phyloP scores from a whole-genome alignment of 2,329 filamentous ascomycete genomes.

The Fusarium falciforme region DNA sequence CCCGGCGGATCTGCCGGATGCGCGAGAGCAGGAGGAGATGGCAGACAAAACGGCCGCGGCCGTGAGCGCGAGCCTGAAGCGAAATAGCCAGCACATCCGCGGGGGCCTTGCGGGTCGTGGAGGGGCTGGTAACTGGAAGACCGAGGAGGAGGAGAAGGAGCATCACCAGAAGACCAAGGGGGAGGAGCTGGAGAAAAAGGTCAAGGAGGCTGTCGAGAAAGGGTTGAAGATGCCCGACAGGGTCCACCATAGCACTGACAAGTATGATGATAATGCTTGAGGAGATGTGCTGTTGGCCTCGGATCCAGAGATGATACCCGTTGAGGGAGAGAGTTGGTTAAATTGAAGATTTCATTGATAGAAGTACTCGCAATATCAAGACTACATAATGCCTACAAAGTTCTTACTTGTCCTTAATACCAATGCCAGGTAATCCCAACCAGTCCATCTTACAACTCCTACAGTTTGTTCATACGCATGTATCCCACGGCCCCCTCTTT shows the following conservation, averaged over 20 bases:
- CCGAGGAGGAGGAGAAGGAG: conserved; percentile 40
- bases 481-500: background rate
- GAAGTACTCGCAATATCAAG: background rate
- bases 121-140: conserved; percentile 67
- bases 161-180: conserved; percentile 43
- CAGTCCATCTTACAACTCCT: background rate
- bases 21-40: conserved; percentile 50
- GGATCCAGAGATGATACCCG: background rate
- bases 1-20: conserved; percentile 47
- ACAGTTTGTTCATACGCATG: background rate
- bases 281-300: background rate
- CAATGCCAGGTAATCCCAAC: background rate
- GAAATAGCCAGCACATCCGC: conserved; percentile 32
- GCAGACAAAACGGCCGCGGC: conserved; percentile 50
- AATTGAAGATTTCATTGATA: background rate
- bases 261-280: conserved; percentile 7
- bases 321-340: background rate
- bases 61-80: conserved; percentile 47
- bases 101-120: conserved; percentile 58
- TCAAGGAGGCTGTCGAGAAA: conserved; percentile 59
- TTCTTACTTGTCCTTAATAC: background rate
- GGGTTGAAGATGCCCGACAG: conserved; percentile 60
- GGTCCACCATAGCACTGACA: conserved; percentile 51
- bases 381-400: background rate
- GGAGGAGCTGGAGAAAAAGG: conserved; percentile 56